Conservation (phyloP, 257 asterid species). For the Solanum neorickii region DNA sequence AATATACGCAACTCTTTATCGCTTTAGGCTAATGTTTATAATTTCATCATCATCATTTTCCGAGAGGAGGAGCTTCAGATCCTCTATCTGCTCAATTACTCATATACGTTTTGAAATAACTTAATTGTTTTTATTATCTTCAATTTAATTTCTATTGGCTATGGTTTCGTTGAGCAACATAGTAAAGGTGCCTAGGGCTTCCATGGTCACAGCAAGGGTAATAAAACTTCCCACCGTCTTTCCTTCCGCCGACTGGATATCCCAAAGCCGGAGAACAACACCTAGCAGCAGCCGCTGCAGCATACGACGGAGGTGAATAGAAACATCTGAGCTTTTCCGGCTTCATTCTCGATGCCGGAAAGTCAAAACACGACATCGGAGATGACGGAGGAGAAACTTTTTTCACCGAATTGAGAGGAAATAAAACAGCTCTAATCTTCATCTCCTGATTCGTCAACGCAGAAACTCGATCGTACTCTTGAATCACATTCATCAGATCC, state of each 20-base stretch:
- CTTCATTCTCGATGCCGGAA: constrained; percentile 15
- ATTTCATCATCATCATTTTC: background rate
- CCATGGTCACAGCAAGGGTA: constrained; percentile 14
- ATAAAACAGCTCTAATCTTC: constrained; percentile 67
- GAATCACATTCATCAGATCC: constrained; percentile 45
- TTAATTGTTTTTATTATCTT: background rate
- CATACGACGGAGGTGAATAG: constrained; percentile 10
- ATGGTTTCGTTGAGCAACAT: constrained; percentile 17
- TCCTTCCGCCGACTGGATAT: background rate
- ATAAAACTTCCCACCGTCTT: background rate
- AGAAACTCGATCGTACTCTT: constrained; percentile 53
- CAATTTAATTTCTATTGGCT: background rate
- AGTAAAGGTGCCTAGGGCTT: constrained; percentile 12
- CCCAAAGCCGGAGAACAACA: constrained; percentile 8
- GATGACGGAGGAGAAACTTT: constrained; percentile 55
- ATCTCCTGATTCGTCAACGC: constrained; percentile 19
- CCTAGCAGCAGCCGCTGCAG: background rate
- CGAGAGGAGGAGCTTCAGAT: background rate
- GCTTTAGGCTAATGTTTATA: background rate
- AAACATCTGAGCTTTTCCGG: constrained; percentile 5
- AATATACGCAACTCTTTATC: background rate
- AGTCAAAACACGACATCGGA: constrained; percentile 57
- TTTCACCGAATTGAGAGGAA: constrained; percentile 35
- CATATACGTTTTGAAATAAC: background rate
- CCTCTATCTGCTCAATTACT: background rate